phyloP scores from a whole-genome alignment of 176 grass and related monocot genomes.

The Oryza meyeriana region DNA sequence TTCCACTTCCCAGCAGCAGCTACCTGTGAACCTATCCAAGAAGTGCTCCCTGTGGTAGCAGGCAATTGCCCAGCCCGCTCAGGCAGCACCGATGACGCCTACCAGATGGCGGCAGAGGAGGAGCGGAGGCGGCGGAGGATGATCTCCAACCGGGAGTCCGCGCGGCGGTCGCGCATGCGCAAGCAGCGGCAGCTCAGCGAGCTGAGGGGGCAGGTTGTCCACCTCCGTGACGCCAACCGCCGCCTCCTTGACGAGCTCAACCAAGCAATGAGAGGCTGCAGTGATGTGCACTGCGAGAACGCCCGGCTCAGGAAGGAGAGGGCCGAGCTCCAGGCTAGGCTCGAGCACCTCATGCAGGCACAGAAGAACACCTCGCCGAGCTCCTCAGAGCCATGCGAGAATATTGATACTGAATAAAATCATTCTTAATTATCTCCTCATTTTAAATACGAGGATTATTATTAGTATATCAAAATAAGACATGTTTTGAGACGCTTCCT shows the following conservation, averaged over 20 bases:
- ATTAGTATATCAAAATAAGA: constrained; percentile 45
- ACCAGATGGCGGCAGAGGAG: constrained; percentile 34
- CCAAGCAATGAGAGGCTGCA: constrained; percentile 42
- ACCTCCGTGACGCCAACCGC: constrained; percentile 59
- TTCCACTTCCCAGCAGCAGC: constrained; percentile 44
- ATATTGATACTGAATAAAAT: constrained; percentile 35
- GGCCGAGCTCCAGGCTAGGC: constrained; percentile 52
- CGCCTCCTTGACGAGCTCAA: constrained; percentile 78
- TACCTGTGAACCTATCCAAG: constrained; percentile 41
- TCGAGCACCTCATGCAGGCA: constrained; percentile 44
- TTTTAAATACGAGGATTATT: constrained; percentile 30
- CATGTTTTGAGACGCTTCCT: constrained; percentile 26
- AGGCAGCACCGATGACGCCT: constrained; percentile 27
- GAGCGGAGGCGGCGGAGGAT: constrained; percentile 79
- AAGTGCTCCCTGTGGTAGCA: neutral
- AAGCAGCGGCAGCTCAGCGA: constrained; percentile 85
- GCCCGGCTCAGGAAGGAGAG: constrained; percentile 45
- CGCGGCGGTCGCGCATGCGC: constrained; percentile 83
- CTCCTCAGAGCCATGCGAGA: constrained; percentile 18
- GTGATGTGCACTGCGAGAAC: constrained; percentile 52
- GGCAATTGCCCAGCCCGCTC: constrained; percentile 37
- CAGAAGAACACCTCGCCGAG: constrained; percentile 13
- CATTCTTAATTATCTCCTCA: constrained; percentile 17
- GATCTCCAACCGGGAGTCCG: constrained; percentile 94
- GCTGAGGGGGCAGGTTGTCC: constrained; percentile 62